Conservation (phyloP, 495 filamentous ascomycete genomes). For the Hypoxylon fragiforme region DNA sequence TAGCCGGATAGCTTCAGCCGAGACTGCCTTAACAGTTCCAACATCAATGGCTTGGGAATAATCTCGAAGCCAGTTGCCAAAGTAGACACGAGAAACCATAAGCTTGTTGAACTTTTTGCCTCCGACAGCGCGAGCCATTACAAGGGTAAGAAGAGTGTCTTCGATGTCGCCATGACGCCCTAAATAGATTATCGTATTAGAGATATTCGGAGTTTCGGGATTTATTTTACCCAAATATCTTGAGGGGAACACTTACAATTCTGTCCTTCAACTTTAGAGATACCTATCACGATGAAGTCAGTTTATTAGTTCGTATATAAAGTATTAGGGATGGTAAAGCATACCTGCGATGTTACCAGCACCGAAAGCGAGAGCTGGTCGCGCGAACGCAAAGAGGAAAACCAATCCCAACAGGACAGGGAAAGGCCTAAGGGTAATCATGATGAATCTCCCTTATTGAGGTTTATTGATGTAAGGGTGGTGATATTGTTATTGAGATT, state of each 20-base stretch:
- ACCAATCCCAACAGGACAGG: slow-evolving; percentile 49
- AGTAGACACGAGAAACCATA: slow-evolving; percentile 81
- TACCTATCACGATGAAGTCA: slow-evolving; percentile 49
- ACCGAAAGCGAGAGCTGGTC: slow-evolving; percentile 77
- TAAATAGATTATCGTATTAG: slow-evolving; percentile 31
- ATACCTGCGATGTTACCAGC: slow-evolving; percentile 76
- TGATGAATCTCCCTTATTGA: slow-evolving; percentile 28
- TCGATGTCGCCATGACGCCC: slow-evolving; percentile 96
- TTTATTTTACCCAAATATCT: too few species aligned
- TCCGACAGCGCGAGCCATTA: slow-evolving; percentile 75
- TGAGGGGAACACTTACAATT: slow-evolving; percentile 59
- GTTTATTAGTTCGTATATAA: neutral
- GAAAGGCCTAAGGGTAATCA: slow-evolving; percentile 47
- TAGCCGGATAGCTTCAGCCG: slow-evolving; percentile 84
- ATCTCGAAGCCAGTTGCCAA: slow-evolving; percentile 91
- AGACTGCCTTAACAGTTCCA: slow-evolving; percentile 84
- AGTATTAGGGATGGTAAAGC: neutral
- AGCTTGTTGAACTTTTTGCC: slow-evolving; percentile 87
- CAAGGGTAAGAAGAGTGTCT: slow-evolving; percentile 75
- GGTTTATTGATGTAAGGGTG: neutral
- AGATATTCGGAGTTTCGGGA: too few species aligned
- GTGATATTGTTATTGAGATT: slow-evolving; percentile 8
- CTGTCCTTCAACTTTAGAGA: slow-evolving; percentile 76
- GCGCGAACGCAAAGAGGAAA: slow-evolving; percentile 51
- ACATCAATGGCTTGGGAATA: slow-evolving; percentile 84